Conservation (phyloP, 2,329 filamentous ascomycete genomes). For the Leptoxyphium fumago region DNA sequence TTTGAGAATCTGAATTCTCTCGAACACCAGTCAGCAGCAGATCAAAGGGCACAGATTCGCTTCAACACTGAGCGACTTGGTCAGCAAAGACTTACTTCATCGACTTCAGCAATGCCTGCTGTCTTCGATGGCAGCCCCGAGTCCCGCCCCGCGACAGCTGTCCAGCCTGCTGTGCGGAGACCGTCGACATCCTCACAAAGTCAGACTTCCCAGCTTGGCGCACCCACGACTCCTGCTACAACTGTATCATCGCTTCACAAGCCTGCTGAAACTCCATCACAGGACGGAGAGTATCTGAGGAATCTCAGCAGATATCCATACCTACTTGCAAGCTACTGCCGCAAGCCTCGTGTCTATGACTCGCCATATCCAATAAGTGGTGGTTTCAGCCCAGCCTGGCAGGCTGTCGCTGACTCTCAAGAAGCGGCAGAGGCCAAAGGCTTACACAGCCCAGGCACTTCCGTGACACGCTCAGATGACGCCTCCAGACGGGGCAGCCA, state of each 20-base stretch:
- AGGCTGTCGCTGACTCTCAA: constrained; percentile 14
- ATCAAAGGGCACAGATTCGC: not conserved
- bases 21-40: not conserved
- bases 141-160: constrained; percentile 1
- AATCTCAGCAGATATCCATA: constrained; percentile 32
- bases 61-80: not conserved
- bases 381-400: constrained; percentile 27
- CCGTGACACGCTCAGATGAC: constrained; percentile 8
- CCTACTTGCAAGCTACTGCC: constrained; percentile 29
- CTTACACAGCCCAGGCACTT: constrained; percentile 13
- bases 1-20: not conserved
- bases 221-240: constrained; percentile 19
- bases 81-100: not conserved
- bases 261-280: constrained; percentile 15
- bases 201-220: constrained; percentile 19
- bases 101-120: not conserved
- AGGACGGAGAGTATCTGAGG: constrained; percentile 24
- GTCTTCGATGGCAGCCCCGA: not conserved
- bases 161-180: constrained; percentile 12
- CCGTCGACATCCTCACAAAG: constrained; percentile 13
- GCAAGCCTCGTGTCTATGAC: constrained; percentile 31
- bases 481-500: constrained; percentile 8
- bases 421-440: constrained; percentile 3
- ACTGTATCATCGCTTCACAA: constrained; percentile 11
- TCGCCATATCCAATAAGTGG: constrained; percentile 31